phyloP scores from a whole-genome alignment of 306 rosid species.

The Quercus gilva region DNA sequence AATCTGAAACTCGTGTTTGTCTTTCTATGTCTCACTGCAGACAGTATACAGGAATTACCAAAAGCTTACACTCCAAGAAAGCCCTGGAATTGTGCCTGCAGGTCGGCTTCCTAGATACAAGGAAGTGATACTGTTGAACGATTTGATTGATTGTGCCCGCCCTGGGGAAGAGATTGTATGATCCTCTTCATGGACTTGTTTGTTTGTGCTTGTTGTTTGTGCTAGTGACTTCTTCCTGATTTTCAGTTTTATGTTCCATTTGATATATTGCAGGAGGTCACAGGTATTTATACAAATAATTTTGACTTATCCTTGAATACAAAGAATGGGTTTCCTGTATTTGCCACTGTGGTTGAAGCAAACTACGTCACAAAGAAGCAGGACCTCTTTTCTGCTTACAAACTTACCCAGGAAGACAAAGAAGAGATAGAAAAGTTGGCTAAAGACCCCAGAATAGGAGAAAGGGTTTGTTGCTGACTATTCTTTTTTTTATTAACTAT shows the following conservation, averaged over 20 bases:
- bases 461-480: conserved; percentile 62
- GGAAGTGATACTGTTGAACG: conserved; percentile 93
- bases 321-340: conserved; percentile 96
- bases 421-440: conserved; percentile 77
- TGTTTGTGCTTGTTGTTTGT: conserved; percentile 3
- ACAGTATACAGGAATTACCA: conserved; percentile 95
- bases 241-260: conserved; percentile 12
- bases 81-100: conserved; percentile 99
- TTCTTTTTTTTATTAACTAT: background rate
- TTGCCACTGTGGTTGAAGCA: conserved; percentile 98
- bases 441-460: conserved; percentile 95
- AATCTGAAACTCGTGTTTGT: background rate
- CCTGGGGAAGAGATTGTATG: conserved; percentile 98
- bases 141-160: conserved; percentile 96
- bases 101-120: conserved; percentile 98
- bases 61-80: conserved; percentile 95
- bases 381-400: conserved; percentile 93
- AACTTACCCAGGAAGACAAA: conserved; percentile 91
- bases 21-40: conserved; percentile 41
- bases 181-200: conserved; percentile 23
- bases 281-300: conserved; percentile 91
- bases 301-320: conserved; percentile 94
- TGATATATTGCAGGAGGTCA: conserved; percentile 74
- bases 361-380: conserved; percentile 88
- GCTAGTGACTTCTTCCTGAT: conserved; percentile 23